A percentile compares a stretch with the other conserved stretches of the same genome.
Evolutionary conservation across 2,329 filamentous ascomycete genomes (phyloP).

Genomic region (Trichoderma guizhouense): DNA sequence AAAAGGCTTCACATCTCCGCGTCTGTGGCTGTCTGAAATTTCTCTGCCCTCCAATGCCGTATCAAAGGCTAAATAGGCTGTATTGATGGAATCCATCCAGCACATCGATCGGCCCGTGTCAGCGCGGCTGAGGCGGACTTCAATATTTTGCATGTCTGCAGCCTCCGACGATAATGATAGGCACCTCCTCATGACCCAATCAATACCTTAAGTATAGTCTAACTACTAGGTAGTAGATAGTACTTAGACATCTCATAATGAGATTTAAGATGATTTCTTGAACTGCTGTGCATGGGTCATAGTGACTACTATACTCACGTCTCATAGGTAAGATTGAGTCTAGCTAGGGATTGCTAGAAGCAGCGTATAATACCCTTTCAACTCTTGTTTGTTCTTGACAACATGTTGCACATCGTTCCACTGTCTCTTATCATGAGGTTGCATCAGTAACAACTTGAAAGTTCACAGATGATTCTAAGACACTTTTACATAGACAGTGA

Average conservation of each 20-base stretch:
- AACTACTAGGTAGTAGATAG: neutral
- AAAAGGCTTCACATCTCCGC: neutral
- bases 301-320: neutral
- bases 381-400: neutral
- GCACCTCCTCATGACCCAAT: neutral
- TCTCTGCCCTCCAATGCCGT: neutral
- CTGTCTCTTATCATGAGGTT: neutral
- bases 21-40: neutral
- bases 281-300: neutral
- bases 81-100: neutral
- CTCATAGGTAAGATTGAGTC: neutral
- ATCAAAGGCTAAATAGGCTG: neutral
- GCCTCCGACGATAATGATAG: neutral
- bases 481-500: neutral
- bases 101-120: neutral
- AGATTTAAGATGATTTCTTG: neutral
- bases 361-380: neutral
- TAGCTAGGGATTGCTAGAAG: neutral
- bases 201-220: neutral
- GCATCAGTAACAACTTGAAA: neutral
- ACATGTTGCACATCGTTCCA: neutral
- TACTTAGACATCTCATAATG: neutral
- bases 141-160: neutral
- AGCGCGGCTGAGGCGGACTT: neutral
- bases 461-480: neutral